Conservation (phyloP, 2,329 filamentous ascomycete genomes). For the Calycina marina region DNA sequence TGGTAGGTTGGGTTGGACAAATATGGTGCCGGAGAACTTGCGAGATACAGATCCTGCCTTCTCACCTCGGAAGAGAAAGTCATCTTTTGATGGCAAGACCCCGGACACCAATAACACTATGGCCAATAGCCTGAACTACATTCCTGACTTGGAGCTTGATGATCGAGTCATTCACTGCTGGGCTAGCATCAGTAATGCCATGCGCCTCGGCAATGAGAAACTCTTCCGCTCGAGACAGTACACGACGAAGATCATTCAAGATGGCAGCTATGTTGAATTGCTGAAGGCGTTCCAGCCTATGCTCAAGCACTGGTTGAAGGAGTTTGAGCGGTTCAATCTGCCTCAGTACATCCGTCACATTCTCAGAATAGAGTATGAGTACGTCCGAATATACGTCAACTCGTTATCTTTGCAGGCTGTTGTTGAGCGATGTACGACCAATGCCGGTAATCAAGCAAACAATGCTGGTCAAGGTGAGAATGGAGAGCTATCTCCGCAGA, state of each 20-base stretch:
- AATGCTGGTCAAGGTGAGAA: slow-evolving; percentile 23
- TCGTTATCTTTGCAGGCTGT: slow-evolving; percentile 89
- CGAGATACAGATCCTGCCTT: slow-evolving; percentile 42
- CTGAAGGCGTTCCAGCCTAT: slow-evolving; percentile 72
- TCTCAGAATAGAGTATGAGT: slow-evolving; percentile 87
- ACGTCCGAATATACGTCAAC: slow-evolving; percentile 88
- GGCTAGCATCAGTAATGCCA: slow-evolving; percentile 83
- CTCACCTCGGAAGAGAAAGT: slow-evolving; percentile 26
- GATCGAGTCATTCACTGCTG: slow-evolving; percentile 73
- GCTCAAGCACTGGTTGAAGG: slow-evolving; percentile 62
- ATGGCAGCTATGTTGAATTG: slow-evolving; percentile 66
- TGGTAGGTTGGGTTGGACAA: slow-evolving; percentile 80
- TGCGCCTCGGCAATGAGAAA: slow-evolving; percentile 80
- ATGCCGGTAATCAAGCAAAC: slow-evolving; percentile 35
- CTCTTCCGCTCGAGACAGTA: slow-evolving; percentile 78
- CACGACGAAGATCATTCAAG: slow-evolving; percentile 79
- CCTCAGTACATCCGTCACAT: slow-evolving; percentile 58
- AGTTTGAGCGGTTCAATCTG: slow-evolving; percentile 65
- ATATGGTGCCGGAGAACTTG: slow-evolving; percentile 68
- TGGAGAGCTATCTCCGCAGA: slow-evolving; percentile 41
- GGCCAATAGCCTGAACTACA: slow-evolving; percentile 48
- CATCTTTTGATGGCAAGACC: slow-evolving; percentile 39
- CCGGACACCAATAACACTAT: slow-evolving; percentile 43
- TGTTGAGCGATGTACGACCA: slow-evolving; percentile 78
- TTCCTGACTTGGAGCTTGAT: slow-evolving; percentile 50